Base-by-base conservation (phyloP, 345 rosid genomes). In the Sapria himalayana region DNA sequence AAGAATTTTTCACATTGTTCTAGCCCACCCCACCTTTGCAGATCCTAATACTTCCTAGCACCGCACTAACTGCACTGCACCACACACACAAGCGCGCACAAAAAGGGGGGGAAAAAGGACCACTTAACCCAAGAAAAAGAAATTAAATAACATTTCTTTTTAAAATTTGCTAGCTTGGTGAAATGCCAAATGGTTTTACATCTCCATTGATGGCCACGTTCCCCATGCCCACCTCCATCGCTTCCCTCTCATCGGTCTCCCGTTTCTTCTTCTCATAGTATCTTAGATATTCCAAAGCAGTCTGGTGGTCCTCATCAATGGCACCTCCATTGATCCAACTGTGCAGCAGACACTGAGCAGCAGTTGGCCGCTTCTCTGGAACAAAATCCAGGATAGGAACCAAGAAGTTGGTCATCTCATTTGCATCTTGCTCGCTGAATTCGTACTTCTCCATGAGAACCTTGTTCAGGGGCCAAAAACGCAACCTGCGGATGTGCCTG, bases 381-480 rank as follows among this genome's bases (percentile, higher is more conserved):
- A 70, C 69, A 64, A 77, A 77, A 58, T 73, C 78, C 34, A 73
- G 78, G 25, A 77, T 71, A 18, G 81, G 69, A 39, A 70, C 48
- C 50, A 77, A 44, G 60, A 77, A 77, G 25, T 68, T 66, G 0
- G 65, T 47, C 66, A 77, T 31, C 33, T 63, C 72, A 58, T 48
- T 62, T 44, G 78, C 78, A 61, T 70, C 74, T 47, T 68, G 58
- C 48, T 70, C 74, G 19, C 48, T 70, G 57, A 77, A 61, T 24
- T 77, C 77, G 14, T 72, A 76, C 41, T 72, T 70, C 73, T 70
- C 86, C 16, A 54, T 5, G 9, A 76, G 71, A 52, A 73, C 81
- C 59, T 73, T 76, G 45, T 65, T 67, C 60, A 73, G 19, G 37
- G 78, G 76, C 86, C 81, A 76, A 58, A 70, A 67, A 8, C 81